Base-by-base conservation (phyloP, 768 basidiomycete genomes). In the Amanita muscaria region DNA sequence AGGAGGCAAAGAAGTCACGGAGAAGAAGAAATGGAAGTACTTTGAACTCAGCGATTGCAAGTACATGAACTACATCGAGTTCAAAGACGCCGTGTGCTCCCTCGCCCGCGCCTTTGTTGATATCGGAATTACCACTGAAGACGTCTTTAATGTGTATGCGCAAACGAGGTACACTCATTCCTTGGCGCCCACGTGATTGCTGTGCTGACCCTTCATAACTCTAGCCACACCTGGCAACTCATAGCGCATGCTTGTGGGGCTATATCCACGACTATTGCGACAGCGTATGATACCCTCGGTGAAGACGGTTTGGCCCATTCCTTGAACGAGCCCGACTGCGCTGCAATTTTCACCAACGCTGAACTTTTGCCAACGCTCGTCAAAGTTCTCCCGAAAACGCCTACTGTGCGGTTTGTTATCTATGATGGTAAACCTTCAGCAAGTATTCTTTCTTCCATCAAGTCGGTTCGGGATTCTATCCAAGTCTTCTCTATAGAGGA, bases 11-110 rank as follows among this genome's bases (percentile, higher is more conserved):
- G 78, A 90, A 61, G 71, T 81, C 23, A 79, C 64, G 3, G 87
- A 98, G 72, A 88, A 68, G 62, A 99, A 99, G 77, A 88, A 73
- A 45, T 99, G 94, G 94, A 89, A 85, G 59, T 98, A 84, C 65
- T 99, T 89, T 64, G 76, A 92, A 63, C 74, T 98, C 47, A 84
- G 83, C 62, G 84, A 85, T 49, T 97, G 85, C 74, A 77, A 88
- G 64, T 97, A 81, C 62, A 64, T 84, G 56, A 77, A 63, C 42
- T 97, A 78, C 62, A 53, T 82, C 50, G 77, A 90, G 53, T 70
- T 93, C 49, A 72, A 80, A 56, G 74, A 79, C 21, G 64, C 69
- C 4, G 75, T 85, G 3, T 67, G 68, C 2, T 77, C 83, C 54
- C 65, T 90, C 37, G 84, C 79, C 1, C 70, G 81, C 10, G 91